Conservation (phyloP, 2,329 filamentous ascomycete species). For the Xylogone sp. region DNA sequence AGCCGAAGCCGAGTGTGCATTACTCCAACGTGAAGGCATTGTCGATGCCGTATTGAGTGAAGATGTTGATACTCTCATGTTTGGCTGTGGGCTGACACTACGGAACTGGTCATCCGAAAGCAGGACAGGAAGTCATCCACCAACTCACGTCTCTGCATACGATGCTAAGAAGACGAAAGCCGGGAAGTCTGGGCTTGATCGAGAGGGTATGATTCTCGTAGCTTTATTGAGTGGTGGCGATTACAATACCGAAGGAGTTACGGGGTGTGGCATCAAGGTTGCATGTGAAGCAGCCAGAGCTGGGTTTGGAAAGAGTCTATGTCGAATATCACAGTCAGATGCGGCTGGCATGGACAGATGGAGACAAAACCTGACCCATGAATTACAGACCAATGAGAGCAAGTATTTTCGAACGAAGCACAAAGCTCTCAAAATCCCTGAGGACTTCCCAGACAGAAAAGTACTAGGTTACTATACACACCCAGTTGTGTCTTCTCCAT, state of each 20-base stretch:
- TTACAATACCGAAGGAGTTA: slow-evolving; percentile 84
- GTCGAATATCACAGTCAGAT: slow-evolving; percentile 59
- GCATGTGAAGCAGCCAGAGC: slow-evolving; percentile 88
- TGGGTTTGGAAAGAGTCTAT: slow-evolving; percentile 77
- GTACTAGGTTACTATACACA: slow-evolving; percentile 85
- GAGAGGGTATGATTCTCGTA: slow-evolving; percentile 88
- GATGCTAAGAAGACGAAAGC: slow-evolving; percentile 55
- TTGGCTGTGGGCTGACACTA: slow-evolving; percentile 76
- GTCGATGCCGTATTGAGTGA: slow-evolving; percentile 94
- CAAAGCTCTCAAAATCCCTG: slow-evolving; percentile 69
- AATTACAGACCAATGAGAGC: slow-evolving; percentile 80
- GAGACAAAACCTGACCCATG: slow-evolving; percentile 68
- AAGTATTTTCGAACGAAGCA: slow-evolving; percentile 76
- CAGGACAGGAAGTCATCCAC: slow-evolving; percentile 57
- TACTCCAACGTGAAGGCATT: slow-evolving; percentile 75
- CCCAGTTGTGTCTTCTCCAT: slow-evolving; percentile 69
- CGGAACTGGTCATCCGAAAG: slow-evolving; percentile 80
- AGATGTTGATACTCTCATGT: slow-evolving; percentile 97
- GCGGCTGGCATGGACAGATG: slow-evolving; percentile 59
- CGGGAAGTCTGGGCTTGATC: slow-evolving; percentile 58
- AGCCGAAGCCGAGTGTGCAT: slow-evolving; percentile 91
- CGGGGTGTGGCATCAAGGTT: slow-evolving; percentile 80
- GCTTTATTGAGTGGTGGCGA: slow-evolving; percentile 95
- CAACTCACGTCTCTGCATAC: slow-evolving; percentile 85
- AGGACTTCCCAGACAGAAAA: slow-evolving; percentile 74